Evolutionary conservation across 345 rosid species (phyloP).

Genomic region (Noccaea caerulescens): DNA sequence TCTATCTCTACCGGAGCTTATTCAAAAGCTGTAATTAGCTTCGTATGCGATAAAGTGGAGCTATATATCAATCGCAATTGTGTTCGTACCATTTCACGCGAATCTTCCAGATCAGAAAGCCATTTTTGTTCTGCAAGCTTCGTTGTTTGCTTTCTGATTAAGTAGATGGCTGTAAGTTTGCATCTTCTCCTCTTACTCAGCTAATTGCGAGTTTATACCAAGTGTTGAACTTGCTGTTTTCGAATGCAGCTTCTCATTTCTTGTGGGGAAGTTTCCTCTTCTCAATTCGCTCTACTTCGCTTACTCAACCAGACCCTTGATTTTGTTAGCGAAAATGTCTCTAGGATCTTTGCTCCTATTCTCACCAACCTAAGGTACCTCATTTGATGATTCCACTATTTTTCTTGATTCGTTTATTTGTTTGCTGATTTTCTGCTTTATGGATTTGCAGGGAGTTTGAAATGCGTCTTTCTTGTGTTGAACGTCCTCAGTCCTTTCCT

Average conservation of each 20-base stretch:
- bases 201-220: background rate
- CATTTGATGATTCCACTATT: background rate
- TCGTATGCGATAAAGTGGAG: background rate
- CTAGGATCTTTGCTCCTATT: slow-evolving; percentile 41
- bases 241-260: slow-evolving; percentile 50
- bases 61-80: background rate
- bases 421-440: background rate
- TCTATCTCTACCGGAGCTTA: background rate
- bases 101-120: slow-evolving; percentile 25
- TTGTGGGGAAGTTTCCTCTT: slow-evolving; percentile 49
- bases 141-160: background rate
- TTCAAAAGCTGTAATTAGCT: background rate
- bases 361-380: slow-evolving; percentile 45
- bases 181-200: background rate
- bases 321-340: slow-evolving; percentile 50
- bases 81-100: background rate
- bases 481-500: slow-evolving; percentile 25
- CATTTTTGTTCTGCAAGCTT: slow-evolving; percentile 3
- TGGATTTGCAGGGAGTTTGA: slow-evolving; percentile 44
- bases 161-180: slow-evolving; percentile 37
- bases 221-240: background rate
- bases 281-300: slow-evolving; percentile 47
- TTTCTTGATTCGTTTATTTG: background rate
- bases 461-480: slow-evolving; percentile 36
- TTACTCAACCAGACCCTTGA: slow-evolving; percentile 51